Base-by-base conservation (phyloP, 257 asterid genomes). In the Gentiana dahurica region DNA sequence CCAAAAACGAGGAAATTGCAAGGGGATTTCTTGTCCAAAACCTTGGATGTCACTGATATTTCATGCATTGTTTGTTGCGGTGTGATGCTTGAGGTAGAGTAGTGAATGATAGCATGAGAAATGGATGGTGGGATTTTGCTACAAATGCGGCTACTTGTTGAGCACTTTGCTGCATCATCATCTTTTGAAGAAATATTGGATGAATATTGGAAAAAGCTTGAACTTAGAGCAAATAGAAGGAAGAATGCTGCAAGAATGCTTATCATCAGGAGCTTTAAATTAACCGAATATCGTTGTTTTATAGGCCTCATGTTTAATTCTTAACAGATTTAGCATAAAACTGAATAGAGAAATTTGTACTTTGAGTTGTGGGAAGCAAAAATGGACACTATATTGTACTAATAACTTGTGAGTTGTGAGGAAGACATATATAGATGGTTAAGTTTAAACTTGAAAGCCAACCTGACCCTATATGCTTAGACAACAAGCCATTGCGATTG, bases 31-130 rank as follows among this genome's bases (percentile, higher is more conserved):
- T 54, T 55, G 13, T 84, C 87, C 2, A 86, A 66, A 62, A 84
- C 61, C 62, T 63, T 73, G 8, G 90, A 77, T 0, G 95, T 65
- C 4, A 86, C 80, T 15, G 86, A 72, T 38, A 89, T 86, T 61
- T 89, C 97, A 47, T 72, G 77, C 34, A 71, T 71, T 33, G 96
- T 89, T 71, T 89, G 97, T 57, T 89, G 97, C 1, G 96, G 95
- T 0, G 83, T 82, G 65, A 79, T 84, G 72, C 79, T 63, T 36
- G 95, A 84, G 62, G 94, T 84, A 13, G 97, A 36, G 75, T 89
- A 89, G 69, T 86, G 96, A 58, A 89, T 65, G 54, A 89, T 6
- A 1, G 95, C 76, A 50, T 82, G 72, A 12, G 89, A 64, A 24
- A 86, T 51, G 37, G 84, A 73, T 7, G 85, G 9, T 7, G 95